Conservation (phyloP, 2,329 filamentous ascomycete genomes). For the Ilyonectria destructans region DNA sequence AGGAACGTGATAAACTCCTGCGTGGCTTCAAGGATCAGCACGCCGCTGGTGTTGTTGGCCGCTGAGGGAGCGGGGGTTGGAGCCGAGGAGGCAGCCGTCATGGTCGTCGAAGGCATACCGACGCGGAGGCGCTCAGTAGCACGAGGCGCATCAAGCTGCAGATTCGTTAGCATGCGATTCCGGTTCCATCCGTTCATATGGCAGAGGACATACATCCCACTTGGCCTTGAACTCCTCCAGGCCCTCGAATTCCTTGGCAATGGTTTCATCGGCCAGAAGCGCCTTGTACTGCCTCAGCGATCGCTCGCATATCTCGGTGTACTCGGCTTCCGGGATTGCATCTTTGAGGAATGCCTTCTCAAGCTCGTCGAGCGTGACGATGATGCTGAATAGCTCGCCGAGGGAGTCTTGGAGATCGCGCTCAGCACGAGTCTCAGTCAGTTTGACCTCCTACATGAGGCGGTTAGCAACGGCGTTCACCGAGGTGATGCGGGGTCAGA, state of each 20-base stretch:
- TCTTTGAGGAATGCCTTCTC: slow-evolving; percentile 98
- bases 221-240: slow-evolving; percentile 91
- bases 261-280: slow-evolving; percentile 89
- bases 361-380: slow-evolving; percentile 93
- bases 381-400: slow-evolving; percentile 97
- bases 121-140: slow-evolving; percentile 94
- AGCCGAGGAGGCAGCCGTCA: slow-evolving; percentile 69
- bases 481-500: neutral
- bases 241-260: slow-evolving; percentile 89
- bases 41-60: slow-evolving; percentile 68
- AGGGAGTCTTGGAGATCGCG: slow-evolving; percentile 96
- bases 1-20: slow-evolving; percentile 99
- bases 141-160: slow-evolving; percentile 91
- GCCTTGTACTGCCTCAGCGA: slow-evolving; percentile 98
- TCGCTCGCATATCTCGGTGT: slow-evolving; percentile 95
- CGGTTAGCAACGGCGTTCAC: slow-evolving; percentile 34
- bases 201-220: slow-evolving; percentile 81
- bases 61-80: slow-evolving; percentile 61
- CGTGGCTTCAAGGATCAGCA: slow-evolving; percentile 89
- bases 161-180: slow-evolving; percentile 16
- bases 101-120: slow-evolving; percentile 89
- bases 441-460: slow-evolving; percentile 86
- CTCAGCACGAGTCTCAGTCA: slow-evolving; percentile 88
- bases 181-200: rapidly evolving
- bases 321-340: slow-evolving; percentile 91